Conservation (phyloP, 441 rosid species). For the Arabidopsis lyrata region DNA sequence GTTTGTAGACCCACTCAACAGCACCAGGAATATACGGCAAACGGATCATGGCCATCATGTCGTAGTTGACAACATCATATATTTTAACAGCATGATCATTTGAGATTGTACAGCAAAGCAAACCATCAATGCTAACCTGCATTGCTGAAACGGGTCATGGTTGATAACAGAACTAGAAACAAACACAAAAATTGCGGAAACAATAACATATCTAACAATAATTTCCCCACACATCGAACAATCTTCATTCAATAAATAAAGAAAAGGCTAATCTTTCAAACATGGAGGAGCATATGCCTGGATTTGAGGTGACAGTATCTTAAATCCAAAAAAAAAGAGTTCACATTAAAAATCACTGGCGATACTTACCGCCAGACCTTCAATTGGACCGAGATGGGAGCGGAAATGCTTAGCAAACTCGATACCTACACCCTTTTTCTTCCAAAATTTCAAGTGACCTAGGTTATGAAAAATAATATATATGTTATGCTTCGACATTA, state of each 20-base stretch:
- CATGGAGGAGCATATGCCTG: neutral
- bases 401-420: constrained; percentile 98
- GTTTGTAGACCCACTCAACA: constrained; percentile 90
- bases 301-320: constrained; percentile 5
- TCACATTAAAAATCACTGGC: constrained; percentile 5
- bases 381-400: constrained; percentile 92
- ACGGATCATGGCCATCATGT: constrained; percentile 97
- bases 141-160: constrained; percentile 68
- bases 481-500: neutral
- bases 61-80: constrained; percentile 95
- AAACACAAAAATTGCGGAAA: neutral
- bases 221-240: neutral
- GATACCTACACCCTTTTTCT: constrained; percentile 86
- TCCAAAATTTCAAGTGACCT: constrained; percentile 98
- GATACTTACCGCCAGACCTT: constrained; percentile 85
- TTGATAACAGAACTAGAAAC: constrained; percentile 51
- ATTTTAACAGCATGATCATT: constrained; percentile 82
- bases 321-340: neutral
- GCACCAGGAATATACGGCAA: constrained; percentile 82
- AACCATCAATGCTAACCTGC: constrained; percentile 97
- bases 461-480: constrained; percentile 9
- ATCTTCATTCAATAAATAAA: neutral
- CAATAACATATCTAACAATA: neutral
- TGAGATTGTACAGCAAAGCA: constrained; percentile 97
- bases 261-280: neutral